Evolutionary conservation across 2,329 filamentous ascomycete genomes (phyloP).

Genomic region (Cladophialophora immunda): DNA sequence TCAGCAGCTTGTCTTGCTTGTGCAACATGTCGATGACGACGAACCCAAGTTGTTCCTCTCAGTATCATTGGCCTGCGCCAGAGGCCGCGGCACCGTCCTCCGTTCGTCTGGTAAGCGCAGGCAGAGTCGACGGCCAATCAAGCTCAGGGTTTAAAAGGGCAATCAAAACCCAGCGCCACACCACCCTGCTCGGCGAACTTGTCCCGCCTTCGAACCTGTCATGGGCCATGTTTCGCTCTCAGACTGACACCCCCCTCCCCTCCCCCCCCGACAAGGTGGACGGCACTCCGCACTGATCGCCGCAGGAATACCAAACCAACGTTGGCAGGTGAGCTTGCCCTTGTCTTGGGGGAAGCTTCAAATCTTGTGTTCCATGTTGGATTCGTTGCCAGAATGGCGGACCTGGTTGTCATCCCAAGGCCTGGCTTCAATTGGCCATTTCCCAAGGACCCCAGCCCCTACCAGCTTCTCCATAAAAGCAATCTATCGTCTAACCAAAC

Average conservation of each 20-base stretch:
- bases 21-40: not conserved
- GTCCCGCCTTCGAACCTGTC: not conserved
- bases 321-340: not conserved
- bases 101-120: slow-evolving; percentile 11
- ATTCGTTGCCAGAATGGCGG: not conserved
- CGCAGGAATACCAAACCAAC: not conserved
- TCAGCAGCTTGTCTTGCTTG: not conserved
- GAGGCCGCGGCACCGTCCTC: not conserved
- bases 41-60: not conserved
- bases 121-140: slow-evolving; percentile 11
- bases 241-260: too few species aligned
- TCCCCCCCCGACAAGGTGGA: not conserved
- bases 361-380: not conserved
- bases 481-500: slow-evolving; percentile 24
- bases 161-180: slow-evolving; percentile 23
- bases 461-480: slow-evolving; percentile 24
- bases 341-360: not conserved
- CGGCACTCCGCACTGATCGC: slow-evolving; percentile 4
- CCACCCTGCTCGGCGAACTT: not conserved
- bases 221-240: not conserved
- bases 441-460: slow-evolving; percentile 6
- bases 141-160: not conserved
- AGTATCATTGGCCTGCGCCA: not conserved
- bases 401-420: slow-evolving; percentile 1
- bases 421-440: slow-evolving; percentile 14